Percentiles rank a stretch among this genome's conserved stretches.
Evolutionary conservation across 108 stramenopile species (phyloP).

Genomic region (Craspedostauros australis): DNA sequence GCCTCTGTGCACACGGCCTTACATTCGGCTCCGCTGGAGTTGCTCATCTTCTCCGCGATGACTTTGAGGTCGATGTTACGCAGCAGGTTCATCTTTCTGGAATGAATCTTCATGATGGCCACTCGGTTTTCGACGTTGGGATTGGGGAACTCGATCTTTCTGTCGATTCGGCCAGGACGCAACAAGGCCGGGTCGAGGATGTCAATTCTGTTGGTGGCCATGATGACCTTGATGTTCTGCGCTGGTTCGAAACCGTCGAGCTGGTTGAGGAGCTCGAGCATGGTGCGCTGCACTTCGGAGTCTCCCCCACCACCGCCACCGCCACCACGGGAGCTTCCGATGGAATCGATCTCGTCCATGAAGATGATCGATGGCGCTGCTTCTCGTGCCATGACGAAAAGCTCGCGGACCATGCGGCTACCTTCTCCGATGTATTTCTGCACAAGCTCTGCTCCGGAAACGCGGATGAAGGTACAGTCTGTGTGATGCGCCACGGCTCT

Average conservation of each 20-base stretch:
- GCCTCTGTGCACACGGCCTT: slow-evolving; percentile 99
- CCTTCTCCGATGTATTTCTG: slow-evolving; percentile 99
- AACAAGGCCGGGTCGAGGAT: slow-evolving; percentile 94
- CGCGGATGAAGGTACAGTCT: slow-evolving; percentile 99
- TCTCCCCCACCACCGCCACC: slow-evolving; percentile 87
- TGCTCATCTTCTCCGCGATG: slow-evolving; percentile 94
- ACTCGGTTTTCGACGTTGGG: slow-evolving; percentile 86
- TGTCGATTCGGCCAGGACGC: slow-evolving; percentile 94
- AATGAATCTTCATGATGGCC: slow-evolving; percentile 95
- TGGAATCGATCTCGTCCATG: slow-evolving; percentile 99
- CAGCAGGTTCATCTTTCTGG: slow-evolving; percentile 95
- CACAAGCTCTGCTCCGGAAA: slow-evolving; percentile 97
- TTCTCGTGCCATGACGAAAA: slow-evolving; percentile 99
- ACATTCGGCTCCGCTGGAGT: slow-evolving; percentile 97
- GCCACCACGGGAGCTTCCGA: slow-evolving; percentile 84
- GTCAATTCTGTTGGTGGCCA: slow-evolving; percentile 98
- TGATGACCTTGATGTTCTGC: slow-evolving; percentile 98
- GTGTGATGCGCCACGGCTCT: slow-evolving; percentile 99
- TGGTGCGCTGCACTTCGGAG: slow-evolving; percentile 98
- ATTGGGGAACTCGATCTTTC: slow-evolving; percentile 96
- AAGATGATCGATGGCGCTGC: slow-evolving; percentile 99
- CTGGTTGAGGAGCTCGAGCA: slow-evolving; percentile 99
- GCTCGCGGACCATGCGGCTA: slow-evolving; percentile 98
- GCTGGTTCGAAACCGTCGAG: slow-evolving; percentile 99
- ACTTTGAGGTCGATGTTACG: slow-evolving; percentile 89